Percentiles rank a stretch among this genome's conserved stretches.
Evolutionary conservation across 1,284 basidiomycete species (phyloP).

Genomic region (Rhodotorula sp.): DNA sequence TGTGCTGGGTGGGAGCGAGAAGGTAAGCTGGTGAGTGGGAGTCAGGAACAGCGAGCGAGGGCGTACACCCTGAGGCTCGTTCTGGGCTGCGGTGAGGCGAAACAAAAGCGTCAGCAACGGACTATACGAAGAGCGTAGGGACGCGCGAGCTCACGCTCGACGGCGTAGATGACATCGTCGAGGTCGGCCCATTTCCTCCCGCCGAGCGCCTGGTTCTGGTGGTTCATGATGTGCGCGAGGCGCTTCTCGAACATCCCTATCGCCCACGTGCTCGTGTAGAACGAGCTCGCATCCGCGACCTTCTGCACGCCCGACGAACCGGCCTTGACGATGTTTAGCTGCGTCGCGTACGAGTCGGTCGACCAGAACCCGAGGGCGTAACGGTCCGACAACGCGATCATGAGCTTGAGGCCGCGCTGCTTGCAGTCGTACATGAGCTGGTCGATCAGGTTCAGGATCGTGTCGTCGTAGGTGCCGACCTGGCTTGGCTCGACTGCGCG

Average conservation of each 20-base stretch:
- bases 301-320: constrained; percentile 38
- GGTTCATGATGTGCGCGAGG: constrained; percentile 46
- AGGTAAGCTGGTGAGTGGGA: not conserved
- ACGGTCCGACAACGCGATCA: constrained; percentile 46
- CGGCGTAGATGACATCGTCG: constrained; percentile 53
- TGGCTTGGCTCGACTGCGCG: constrained; percentile 47
- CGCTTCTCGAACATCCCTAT: constrained; percentile 45
- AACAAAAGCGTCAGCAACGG: not conserved
- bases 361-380: constrained; percentile 45
- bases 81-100: constrained; percentile 53
- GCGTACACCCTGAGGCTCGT: constrained; percentile 48
- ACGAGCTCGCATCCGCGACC: constrained; percentile 37
- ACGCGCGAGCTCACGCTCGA: constrained; percentile 24
- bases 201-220: constrained; percentile 52
- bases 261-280: constrained; percentile 41
- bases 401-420: constrained; percentile 49
- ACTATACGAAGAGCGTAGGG: not conserved
- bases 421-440: constrained; percentile 52
- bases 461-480: constrained; percentile 52
- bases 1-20: constrained; percentile 40
- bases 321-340: constrained; percentile 41
- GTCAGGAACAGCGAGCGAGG: not conserved
- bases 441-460: constrained; percentile 51
- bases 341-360: constrained; percentile 41
- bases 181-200: constrained; percentile 53